phyloP scores from a whole-genome alignment of 371 early-diverging fungal genomes.

The Saksenaea vasiformis region DNA sequence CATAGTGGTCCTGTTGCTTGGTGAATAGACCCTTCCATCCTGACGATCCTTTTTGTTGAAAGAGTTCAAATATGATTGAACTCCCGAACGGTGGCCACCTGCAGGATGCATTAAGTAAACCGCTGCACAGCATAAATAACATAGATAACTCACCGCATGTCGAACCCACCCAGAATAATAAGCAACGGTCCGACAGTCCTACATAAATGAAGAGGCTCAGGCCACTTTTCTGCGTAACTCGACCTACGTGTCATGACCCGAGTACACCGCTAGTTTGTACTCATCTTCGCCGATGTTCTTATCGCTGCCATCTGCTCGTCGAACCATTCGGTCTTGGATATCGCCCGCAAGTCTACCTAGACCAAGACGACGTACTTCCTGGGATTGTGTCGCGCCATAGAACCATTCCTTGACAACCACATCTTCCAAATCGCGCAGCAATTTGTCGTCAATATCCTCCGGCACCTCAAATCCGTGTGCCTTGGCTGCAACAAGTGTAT shows the following conservation, averaged over 20 bases:
- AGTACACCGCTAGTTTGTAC: constrained; percentile 68
- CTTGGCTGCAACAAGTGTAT: constrained; percentile 46
- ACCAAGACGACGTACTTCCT: constrained; percentile 48
- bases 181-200: constrained; percentile 71
- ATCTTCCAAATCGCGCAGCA: constrained; percentile 35
- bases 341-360: constrained; percentile 59
- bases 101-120: constrained; percentile 16
- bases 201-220: constrained; percentile 13
- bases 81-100: constrained; percentile 58
- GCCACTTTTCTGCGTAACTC: neutral
- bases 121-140: constrained; percentile 17
- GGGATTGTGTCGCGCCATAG: constrained; percentile 27
- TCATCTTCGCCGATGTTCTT: constrained; percentile 34
- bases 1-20: constrained; percentile 53
- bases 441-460: constrained; percentile 41
- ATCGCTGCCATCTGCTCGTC: constrained; percentile 26
- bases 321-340: constrained; percentile 50
- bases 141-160: constrained; percentile 44
- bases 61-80: constrained; percentile 68
- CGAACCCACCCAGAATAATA: constrained; percentile 54
- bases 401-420: constrained; percentile 51
- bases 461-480: constrained; percentile 56
- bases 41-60: constrained; percentile 37
- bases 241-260: constrained; percentile 76
- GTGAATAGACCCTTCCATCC: constrained; percentile 8